Percentiles rank a stretch among this genome's conserved stretches.
Evolutionary conservation across 805 yeast genomes (phyloP).

Genomic region (Ogataea neopini): DNA sequence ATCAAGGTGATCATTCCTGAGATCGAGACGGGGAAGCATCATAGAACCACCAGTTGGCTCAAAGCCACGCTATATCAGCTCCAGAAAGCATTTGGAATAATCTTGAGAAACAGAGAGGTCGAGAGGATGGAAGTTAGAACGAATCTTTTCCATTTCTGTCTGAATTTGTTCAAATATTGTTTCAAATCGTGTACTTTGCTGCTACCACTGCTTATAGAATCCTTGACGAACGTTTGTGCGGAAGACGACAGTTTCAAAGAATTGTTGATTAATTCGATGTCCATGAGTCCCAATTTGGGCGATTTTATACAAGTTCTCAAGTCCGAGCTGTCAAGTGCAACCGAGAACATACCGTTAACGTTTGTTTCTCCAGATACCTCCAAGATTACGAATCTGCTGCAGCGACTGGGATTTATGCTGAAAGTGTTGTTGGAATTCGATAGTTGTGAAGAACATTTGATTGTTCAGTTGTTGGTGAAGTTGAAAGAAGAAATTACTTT

Average conservation of each 20-base stretch:
- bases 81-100: slow-evolving; percentile 42
- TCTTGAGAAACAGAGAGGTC: slow-evolving; percentile 26
- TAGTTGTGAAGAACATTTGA: slow-evolving; percentile 1
- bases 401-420: slow-evolving; percentile 15
- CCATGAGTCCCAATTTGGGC: slow-evolving; percentile 13
- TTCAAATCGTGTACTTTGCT: slow-evolving; percentile 38
- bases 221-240: slow-evolving; percentile 24
- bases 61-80: slow-evolving; percentile 53
- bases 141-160: slow-evolving; percentile 34
- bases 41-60: slow-evolving; percentile 56
- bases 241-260: slow-evolving; percentile 15
- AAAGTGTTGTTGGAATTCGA: neutral
- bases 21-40: slow-evolving; percentile 14
- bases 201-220: slow-evolving; percentile 38
- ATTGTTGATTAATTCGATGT: slow-evolving; percentile 18
- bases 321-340: slow-evolving; percentile 15
- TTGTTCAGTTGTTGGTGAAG: neutral
- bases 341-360: slow-evolving; percentile 19
- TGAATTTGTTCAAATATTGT: slow-evolving; percentile 35
- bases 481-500: slow-evolving; percentile 20
- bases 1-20: slow-evolving; percentile 23
- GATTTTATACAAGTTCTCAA: slow-evolving; percentile 10
- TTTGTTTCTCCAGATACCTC: slow-evolving; percentile 32
- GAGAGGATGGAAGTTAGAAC: slow-evolving; percentile 37
- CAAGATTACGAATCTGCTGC: slow-evolving; percentile 17